Evolutionary conservation across 1,284 basidiomycete genomes (phyloP).

Genomic region (Papiliotrema flavescens): DNA sequence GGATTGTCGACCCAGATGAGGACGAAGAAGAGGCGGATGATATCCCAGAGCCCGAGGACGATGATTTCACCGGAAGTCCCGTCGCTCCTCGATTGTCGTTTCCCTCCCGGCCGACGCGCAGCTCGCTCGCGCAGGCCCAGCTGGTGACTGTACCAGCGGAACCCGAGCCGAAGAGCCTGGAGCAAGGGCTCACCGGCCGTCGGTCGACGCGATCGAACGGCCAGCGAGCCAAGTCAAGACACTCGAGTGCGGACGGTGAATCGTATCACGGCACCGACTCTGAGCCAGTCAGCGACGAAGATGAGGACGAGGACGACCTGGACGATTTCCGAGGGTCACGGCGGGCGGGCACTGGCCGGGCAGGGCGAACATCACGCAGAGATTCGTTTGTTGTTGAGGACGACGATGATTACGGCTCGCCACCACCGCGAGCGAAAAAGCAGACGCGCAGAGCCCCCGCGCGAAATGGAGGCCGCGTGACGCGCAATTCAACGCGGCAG

Average conservation of each 20-base stretch:
- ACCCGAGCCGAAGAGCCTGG: background rate
- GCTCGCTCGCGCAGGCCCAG: too few species aligned
- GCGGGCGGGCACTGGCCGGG: too few species aligned
- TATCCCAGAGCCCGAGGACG: conserved; percentile 4
- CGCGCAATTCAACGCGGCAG: conserved; percentile 8
- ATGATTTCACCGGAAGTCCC: conserved; percentile 9
- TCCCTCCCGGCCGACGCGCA: too few species aligned
- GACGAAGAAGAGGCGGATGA: conserved; percentile 31
- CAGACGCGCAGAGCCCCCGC: background rate
- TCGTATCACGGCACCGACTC: conserved; percentile 26
- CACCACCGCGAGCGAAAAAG: conserved; percentile 2
- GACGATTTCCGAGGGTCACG: conserved; percentile 6
- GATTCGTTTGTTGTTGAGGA: conserved; percentile 5
- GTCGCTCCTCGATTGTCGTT: conserved; percentile 17
- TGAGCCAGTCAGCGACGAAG: conserved; percentile 16
- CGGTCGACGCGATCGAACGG: background rate
- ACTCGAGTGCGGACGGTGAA: conserved; percentile 33
- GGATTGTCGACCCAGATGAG: conserved; percentile 36
- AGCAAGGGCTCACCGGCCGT: background rate
- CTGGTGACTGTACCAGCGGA: too few species aligned
- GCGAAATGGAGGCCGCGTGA: conserved; percentile 9
- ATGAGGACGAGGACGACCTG: conserved; percentile 16
- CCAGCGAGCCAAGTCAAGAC: conserved; percentile 9
- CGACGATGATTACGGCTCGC: conserved; percentile 16
- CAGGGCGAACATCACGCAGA: too few species aligned